A percentile compares a stretch with the other conserved stretches of the same genome.
Evolutionary conservation across 805 yeast species (phyloP).

Genomic region (Ogataea henricii): DNA sequence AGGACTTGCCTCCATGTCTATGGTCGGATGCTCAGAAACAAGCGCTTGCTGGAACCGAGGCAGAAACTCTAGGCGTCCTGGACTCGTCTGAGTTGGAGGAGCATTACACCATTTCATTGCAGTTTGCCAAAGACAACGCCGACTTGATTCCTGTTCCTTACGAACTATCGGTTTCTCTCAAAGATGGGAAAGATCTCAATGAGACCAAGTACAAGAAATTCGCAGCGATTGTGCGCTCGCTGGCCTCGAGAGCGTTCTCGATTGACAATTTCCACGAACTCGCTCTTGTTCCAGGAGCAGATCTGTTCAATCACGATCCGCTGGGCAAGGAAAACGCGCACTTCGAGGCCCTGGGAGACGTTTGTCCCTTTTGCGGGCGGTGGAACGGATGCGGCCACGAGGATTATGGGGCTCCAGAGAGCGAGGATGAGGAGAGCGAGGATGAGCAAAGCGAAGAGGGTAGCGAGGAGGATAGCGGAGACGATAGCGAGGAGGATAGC

Average conservation of each 20-base stretch:
- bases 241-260: constrained; percentile 79
- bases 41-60: constrained; percentile 60
- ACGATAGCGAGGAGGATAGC: constrained; percentile 27
- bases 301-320: constrained; percentile 73
- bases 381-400: constrained; percentile 35
- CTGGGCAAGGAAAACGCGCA: constrained; percentile 61
- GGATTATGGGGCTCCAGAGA: constrained; percentile 32
- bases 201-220: constrained; percentile 44
- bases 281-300: constrained; percentile 89
- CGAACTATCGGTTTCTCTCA: constrained; percentile 30
- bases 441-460: constrained; percentile 26
- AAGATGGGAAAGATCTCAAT: constrained; percentile 25
- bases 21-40: constrained; percentile 58
- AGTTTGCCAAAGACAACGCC: constrained; percentile 41
- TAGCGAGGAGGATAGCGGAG: constrained; percentile 25
- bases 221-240: constrained; percentile 57
- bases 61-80: constrained; percentile 59
- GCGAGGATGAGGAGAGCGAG: constrained; percentile 28
- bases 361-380: constrained; percentile 39
- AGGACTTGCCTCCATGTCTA: constrained; percentile 58
- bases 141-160: constrained; percentile 39
- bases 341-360: constrained; percentile 53
- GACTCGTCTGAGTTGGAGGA: constrained; percentile 46
- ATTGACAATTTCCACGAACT: constrained; percentile 75
- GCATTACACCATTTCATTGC: constrained; percentile 42